phyloP scores from a whole-genome alignment of 2,329 filamentous ascomycete genomes.

The Ophiocordyceps camponoti-leonardi region DNA sequence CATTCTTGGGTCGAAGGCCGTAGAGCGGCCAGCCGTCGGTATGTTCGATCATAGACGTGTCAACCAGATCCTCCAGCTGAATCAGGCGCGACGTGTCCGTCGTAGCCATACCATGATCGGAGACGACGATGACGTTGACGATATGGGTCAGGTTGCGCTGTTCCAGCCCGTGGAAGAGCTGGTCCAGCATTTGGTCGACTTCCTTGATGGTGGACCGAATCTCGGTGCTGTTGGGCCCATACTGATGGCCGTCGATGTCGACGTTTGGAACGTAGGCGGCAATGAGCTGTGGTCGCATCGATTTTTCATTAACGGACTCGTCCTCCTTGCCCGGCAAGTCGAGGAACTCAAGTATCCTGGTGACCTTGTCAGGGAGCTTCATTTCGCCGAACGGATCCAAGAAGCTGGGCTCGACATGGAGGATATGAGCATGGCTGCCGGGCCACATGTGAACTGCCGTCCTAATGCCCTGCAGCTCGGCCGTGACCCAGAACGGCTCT shows the following conservation, averaged over 20 bases:
- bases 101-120: constrained; percentile 95
- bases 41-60: constrained; percentile 60
- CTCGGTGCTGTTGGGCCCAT: constrained; percentile 89
- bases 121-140: constrained; percentile 91
- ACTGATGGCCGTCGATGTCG: constrained; percentile 71
- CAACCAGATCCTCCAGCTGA: constrained; percentile 79
- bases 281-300: constrained; percentile 71
- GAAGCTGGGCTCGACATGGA: constrained; percentile 56
- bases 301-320: constrained; percentile 25
- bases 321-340: constrained; percentile 63
- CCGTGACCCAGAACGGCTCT: constrained; percentile 86
- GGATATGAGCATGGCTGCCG: constrained; percentile 76
- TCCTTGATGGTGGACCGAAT: constrained; percentile 59
- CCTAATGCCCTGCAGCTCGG: constrained; percentile 62
- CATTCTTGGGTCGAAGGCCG: constrained; percentile 65
- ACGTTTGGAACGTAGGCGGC: constrained; percentile 91
- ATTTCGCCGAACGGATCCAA: constrained; percentile 80
- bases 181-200: constrained; percentile 71
- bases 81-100: constrained; percentile 66
- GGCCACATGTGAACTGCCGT: constrained; percentile 98
- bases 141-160: constrained; percentile 71
- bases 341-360: constrained; percentile 63
- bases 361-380: constrained; percentile 55
- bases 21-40: constrained; percentile 90
- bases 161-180: constrained; percentile 60